Percentiles rank a stretch among this genome's conserved stretches.
phyloP scores from a whole-genome alignment of 306 rosid genomes.

The Trifolium dubium region DNA sequence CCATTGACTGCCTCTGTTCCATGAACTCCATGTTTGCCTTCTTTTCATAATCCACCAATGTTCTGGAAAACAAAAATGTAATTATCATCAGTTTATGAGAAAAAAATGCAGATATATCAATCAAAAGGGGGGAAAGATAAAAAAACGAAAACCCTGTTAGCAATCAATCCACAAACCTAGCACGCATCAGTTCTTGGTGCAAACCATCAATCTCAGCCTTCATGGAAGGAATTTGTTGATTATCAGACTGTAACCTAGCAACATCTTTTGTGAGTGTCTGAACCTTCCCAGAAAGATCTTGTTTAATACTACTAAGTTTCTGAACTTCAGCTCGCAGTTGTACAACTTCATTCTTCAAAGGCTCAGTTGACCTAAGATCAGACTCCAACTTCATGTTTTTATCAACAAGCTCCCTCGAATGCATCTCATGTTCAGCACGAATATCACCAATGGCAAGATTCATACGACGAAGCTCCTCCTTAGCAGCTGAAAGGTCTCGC shows the following conservation, averaged over 20 bases:
- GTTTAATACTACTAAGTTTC: slow-evolving; percentile 64
- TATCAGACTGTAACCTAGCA: slow-evolving; percentile 70
- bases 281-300: slow-evolving; percentile 69
- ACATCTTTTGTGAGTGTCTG: slow-evolving; percentile 68
- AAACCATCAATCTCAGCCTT: slow-evolving; percentile 74
- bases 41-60: slow-evolving; percentile 76
- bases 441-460: slow-evolving; percentile 72
- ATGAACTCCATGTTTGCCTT: slow-evolving; percentile 80
- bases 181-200: slow-evolving; percentile 81
- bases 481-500: slow-evolving; percentile 67
- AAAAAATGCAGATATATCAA: slow-evolving; percentile 2
- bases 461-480: slow-evolving; percentile 86
- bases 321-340: slow-evolving; percentile 73
- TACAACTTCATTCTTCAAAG: slow-evolving; percentile 68
- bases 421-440: slow-evolving; percentile 67
- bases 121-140: slow-evolving; percentile 14
- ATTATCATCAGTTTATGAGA: slow-evolving; percentile 4
- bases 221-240: slow-evolving; percentile 67
- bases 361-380: slow-evolving; percentile 73
- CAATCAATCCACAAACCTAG: slow-evolving; percentile 59
- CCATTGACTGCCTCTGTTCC: slow-evolving; percentile 93
- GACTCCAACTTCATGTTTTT: slow-evolving; percentile 73
- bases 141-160: slow-evolving; percentile 25
- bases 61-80: slow-evolving; percentile 50
- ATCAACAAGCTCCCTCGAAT: slow-evolving; percentile 74